These are phyloP conservation scores for Catunica adiposa DNA, from an alignment of 2,329 filamentous ascomycete species.

Conservation along the genomic window DNA sequence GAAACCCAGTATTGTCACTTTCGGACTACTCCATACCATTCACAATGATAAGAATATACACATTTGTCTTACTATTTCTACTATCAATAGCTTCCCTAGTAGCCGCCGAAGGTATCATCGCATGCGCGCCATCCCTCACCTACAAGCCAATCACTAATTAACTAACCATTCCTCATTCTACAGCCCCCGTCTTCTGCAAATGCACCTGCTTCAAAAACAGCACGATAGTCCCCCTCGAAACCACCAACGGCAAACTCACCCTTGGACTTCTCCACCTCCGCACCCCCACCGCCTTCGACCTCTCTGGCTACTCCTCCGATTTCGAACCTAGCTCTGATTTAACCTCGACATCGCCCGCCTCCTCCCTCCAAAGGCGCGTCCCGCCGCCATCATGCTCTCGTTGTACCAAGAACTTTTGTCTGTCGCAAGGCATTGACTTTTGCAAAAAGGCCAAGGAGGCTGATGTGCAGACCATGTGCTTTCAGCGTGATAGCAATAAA, in stretches of 20 bases:
- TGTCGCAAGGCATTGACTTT: slow-evolving; percentile 42
- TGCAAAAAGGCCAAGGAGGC: slow-evolving; percentile 45
- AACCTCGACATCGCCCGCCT: slow-evolving; percentile 20
- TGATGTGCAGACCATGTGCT: slow-evolving; percentile 46
- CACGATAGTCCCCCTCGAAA: slow-evolving; percentile 44
- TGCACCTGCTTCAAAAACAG: slow-evolving; percentile 55
- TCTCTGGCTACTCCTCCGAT: slow-evolving; percentile 14
- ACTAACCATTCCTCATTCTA: neutral
- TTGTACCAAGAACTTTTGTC: slow-evolving; percentile 50
- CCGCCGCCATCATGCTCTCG: slow-evolving; percentile 34
- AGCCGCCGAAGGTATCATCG: slow-evolving; percentile 26
- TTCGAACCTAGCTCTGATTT: too few species aligned
- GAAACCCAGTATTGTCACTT: neutral
- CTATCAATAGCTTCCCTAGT: slow-evolving; percentile 22
- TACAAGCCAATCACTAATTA: neutral
- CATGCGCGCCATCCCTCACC: neutral
- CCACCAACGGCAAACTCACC: slow-evolving; percentile 18
- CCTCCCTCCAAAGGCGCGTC: slow-evolving; percentile 18
- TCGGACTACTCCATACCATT: neutral
- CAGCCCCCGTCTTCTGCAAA: slow-evolving; percentile 51
- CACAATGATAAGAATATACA: slow-evolving; percentile 25
- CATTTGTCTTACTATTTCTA: slow-evolving; percentile 23
- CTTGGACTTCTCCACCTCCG: slow-evolving; percentile 14
- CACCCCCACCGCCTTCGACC: slow-evolving; percentile 17
- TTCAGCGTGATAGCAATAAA: slow-evolving; percentile 51